These are phyloP conservation scores for Nasturtium officinale DNA, from an alignment of 345 rosid genomes.

Conservation along the genomic window DNA sequence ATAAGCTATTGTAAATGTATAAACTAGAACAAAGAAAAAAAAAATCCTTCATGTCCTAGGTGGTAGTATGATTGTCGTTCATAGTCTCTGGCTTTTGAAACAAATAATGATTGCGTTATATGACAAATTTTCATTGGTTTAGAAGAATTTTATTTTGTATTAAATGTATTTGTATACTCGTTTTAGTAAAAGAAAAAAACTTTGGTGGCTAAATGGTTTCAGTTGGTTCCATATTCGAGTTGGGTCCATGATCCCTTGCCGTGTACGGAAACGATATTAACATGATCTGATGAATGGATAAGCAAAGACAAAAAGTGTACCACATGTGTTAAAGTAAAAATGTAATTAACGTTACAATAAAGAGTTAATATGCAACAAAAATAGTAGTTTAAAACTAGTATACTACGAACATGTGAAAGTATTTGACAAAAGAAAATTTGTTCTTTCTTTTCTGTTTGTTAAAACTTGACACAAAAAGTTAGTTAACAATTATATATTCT, in stretches of 20 bases:
- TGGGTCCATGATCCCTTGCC: conserved; percentile 31
- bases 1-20: not conserved
- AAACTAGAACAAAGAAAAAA: not conserved
- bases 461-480: too few species aligned
- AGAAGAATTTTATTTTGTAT: not conserved
- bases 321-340: not conserved
- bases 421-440: too few species aligned
- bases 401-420: not conserved
- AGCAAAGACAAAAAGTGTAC: not conserved
- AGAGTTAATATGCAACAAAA: not conserved
- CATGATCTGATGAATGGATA: conserved; percentile 9
- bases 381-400: not conserved
- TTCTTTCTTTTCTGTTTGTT: too few species aligned
- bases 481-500: too few species aligned
- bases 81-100: not conserved
- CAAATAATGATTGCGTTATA: not conserved
- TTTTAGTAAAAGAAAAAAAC: not conserved
- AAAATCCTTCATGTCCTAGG: not conserved
- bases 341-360: not conserved
- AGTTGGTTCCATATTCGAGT: conserved; percentile 18
- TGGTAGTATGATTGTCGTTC: not conserved
- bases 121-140: not conserved
- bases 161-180: not conserved
- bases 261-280: conserved; percentile 20
- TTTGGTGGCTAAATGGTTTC: conserved; percentile 14